These are phyloP conservation scores for Echeveria elegans DNA, from an alignment of 164 flowering plant genomes.

Conservation along the genomic window DNA sequence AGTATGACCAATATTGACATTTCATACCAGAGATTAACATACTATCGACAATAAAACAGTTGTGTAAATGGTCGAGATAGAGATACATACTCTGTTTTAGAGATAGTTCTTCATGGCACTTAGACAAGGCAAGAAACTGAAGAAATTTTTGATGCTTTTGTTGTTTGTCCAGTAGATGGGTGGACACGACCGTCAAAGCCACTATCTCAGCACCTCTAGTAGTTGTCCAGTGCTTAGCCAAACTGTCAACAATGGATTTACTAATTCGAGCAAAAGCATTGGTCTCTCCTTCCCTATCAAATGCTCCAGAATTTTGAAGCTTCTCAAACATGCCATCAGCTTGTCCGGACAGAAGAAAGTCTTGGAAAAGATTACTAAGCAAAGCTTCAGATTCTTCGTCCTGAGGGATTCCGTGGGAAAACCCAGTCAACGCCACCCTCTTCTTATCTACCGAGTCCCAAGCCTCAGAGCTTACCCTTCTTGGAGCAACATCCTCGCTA, in stretches of 20 bases:
- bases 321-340: constrained; percentile 59
- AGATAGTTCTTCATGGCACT: constrained; percentile 87
- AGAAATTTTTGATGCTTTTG: constrained; percentile 81
- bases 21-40: background rate
- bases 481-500: constrained; percentile 48
- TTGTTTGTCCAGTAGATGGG: constrained; percentile 83
- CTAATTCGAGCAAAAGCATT: constrained; percentile 74
- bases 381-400: constrained; percentile 92
- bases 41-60: background rate
- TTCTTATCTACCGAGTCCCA: constrained; percentile 59
- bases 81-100: constrained; percentile 62
- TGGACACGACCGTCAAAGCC: constrained; percentile 56
- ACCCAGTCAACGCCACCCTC: constrained; percentile 32
- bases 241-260: constrained; percentile 80
- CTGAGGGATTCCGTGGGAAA: constrained; percentile 47
- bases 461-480: constrained; percentile 72
- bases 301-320: constrained; percentile 60
- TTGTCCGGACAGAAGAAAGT: constrained; percentile 64
- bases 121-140: constrained; percentile 87
- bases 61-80: background rate
- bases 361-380: constrained; percentile 68
- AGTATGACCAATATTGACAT: background rate
- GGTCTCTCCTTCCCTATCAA: constrained; percentile 83
- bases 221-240: constrained; percentile 97
- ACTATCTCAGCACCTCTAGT: constrained; percentile 91